Evolutionary conservation across 2,329 filamentous ascomycete species (phyloP), one percentile per base, ranked within the genome.

Genomic region (Arthrobotrys pseudoclavata): DNA sequence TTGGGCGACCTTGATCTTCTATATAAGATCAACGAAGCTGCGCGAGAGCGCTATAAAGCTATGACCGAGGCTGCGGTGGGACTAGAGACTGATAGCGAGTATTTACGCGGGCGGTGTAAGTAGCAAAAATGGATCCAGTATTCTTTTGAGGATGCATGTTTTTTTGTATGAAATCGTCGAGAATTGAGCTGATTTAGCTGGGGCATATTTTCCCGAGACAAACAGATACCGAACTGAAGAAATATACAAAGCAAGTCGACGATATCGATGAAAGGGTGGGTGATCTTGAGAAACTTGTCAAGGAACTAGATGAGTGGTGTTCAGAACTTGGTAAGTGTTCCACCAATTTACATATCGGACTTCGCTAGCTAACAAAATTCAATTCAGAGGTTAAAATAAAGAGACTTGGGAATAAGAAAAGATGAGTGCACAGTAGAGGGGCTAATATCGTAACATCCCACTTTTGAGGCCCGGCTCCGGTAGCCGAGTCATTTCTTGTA

Each of bases 221-320:
- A 45, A 31, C 50, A 81, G 81, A 81, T 48, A 79, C 79, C 7
- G 80, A 82, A 60, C 74, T 82, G 53, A 79, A 80, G 18, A 81
- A 81, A 62, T 82, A 82, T 62, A 80, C 79, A 52, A 79, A 77
- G 57, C 80, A 82, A 68, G 81, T 82, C 4, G 81, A 81, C 64
- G 79, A 80, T 13, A 78, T 82, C 26, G 80, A 81, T 29, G 79
- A 80, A 31, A 69, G 80, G 10, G 81, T 82, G 9, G 79, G 79
- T 10, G 80, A 82, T 45, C 53, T 82, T 13, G 81, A 82, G 69
- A 79, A 79, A 5, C 79, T 82, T 24, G 80, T 81, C 22, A 81
- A 76, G 47, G 81, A 82, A 66, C 60, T 82, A 0, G 81, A 82
- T 34, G 80, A 81, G 66, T 82, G 81, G 81, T 81, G 80, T 26